Percentiles rank a stretch among this genome's conserved stretches.
Conservation (phyloP, 495 filamentous ascomycete genomes). For the Aspergillus avenaceus region DNA sequence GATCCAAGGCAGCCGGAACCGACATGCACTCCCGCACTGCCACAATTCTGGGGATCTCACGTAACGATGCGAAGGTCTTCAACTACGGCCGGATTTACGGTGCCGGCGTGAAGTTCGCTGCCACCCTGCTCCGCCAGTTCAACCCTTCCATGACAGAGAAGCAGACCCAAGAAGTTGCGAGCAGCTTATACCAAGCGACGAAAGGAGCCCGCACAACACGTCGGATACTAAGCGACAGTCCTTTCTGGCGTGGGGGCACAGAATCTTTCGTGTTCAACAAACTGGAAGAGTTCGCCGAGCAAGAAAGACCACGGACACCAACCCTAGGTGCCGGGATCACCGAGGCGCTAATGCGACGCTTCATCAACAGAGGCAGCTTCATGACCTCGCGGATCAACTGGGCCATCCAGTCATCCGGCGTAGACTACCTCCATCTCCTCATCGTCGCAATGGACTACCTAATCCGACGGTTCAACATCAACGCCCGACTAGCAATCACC, state of each 20-base stretch:
- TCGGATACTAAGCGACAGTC: conserved; percentile 61
- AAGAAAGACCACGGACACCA: conserved; percentile 85
- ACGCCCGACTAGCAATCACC: conserved; percentile 82
- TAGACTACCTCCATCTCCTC: conserved; percentile 94
- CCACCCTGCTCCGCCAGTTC: conserved; percentile 85
- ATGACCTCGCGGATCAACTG: conserved; percentile 97
- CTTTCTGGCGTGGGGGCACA: conserved; percentile 95
- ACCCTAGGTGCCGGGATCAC: conserved; percentile 97
- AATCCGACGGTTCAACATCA: conserved; percentile 76
- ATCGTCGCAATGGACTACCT: conserved; percentile 95
- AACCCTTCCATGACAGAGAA: conserved; percentile 76
- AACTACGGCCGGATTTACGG: conserved; percentile 99
- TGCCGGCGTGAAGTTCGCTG: conserved; percentile 88
- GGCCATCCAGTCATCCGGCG: conserved; percentile 96
- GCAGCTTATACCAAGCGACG: conserved; percentile 78
- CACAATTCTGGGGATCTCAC: conserved; percentile 82
- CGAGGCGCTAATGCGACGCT: conserved; percentile 83
- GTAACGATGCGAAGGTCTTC: conserved; percentile 95
- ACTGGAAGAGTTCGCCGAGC: conserved; percentile 94
- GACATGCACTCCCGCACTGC: conserved; percentile 95
- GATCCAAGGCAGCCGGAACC: conserved; percentile 87
- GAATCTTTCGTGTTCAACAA: conserved; percentile 98
- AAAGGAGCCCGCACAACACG: conserved; percentile 79
- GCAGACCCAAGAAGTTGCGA: conserved; percentile 69
- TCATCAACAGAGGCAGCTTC: conserved; percentile 84